phyloP scores from a whole-genome alignment of 2,329 filamentous ascomycete species.

The Talaromyces sp. region DNA sequence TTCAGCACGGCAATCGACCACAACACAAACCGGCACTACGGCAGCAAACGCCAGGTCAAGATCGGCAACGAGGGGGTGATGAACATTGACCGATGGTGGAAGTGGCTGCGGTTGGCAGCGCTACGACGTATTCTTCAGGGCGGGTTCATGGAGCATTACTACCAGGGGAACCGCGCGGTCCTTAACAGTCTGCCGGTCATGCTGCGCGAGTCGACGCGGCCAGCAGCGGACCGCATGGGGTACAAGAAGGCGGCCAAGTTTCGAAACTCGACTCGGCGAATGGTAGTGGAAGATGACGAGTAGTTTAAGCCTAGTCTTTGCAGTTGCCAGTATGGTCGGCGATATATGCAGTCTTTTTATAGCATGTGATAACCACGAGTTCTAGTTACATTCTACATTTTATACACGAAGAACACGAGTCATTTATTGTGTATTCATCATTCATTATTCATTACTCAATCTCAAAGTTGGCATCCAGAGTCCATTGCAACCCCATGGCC shows the following conservation, averaged over 20 bases:
- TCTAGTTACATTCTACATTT: background rate
- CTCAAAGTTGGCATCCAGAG: too few species aligned
- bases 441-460: background rate
- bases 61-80: slow-evolving; percentile 54
- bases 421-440: background rate
- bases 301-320: background rate
- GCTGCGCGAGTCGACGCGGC: slow-evolving; percentile 22
- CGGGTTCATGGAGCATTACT: slow-evolving; percentile 58
- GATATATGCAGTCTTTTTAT: background rate
- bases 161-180: slow-evolving; percentile 54
- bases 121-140: slow-evolving; percentile 56
- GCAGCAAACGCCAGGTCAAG: slow-evolving; percentile 56
- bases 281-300: slow-evolving; percentile 5
- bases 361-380: background rate
- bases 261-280: slow-evolving; percentile 5
- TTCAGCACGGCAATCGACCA: slow-evolving; percentile 60
- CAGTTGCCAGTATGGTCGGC: background rate
- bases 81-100: slow-evolving; percentile 69
- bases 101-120: slow-evolving; percentile 57
- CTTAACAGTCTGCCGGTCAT: slow-evolving; percentile 52
- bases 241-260: slow-evolving; percentile 11
- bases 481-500: background rate
- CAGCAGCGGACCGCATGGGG: slow-evolving; percentile 18
- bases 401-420: background rate
- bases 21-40: slow-evolving; percentile 54